Evolutionary conservation across 108 stramenopile genomes (phyloP).

Genomic region (Thalassiosira profunda): DNA sequence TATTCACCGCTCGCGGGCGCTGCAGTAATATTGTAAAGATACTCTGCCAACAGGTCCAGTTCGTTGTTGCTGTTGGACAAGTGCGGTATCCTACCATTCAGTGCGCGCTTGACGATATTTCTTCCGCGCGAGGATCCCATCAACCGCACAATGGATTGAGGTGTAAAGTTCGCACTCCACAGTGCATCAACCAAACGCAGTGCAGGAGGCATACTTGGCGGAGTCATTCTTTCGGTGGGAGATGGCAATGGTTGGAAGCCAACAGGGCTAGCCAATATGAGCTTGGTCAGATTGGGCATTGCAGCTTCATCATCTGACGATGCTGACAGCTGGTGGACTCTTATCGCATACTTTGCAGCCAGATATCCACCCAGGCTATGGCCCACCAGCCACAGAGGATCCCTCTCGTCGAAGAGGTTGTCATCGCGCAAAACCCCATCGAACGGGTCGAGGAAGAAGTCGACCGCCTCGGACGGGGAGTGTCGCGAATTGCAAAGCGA

Average conservation of each 20-base stretch:
- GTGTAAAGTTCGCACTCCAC: slow-evolving; percentile 57
- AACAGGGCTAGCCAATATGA: slow-evolving; percentile 52
- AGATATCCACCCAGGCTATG: slow-evolving; percentile 58
- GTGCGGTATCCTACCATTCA: slow-evolving; percentile 52
- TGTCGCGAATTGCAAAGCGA: slow-evolving; percentile 39
- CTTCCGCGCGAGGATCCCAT: slow-evolving; percentile 50
- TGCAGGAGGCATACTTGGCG: slow-evolving; percentile 23
- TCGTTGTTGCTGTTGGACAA: slow-evolving; percentile 12
- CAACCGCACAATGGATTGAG: slow-evolving; percentile 42
- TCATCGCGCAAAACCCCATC: slow-evolving; percentile 24
- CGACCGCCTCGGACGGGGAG: slow-evolving; percentile 26
- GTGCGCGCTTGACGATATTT: slow-evolving; percentile 22
- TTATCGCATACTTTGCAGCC: slow-evolving; percentile 45
- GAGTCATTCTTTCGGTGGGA: slow-evolving; percentile 18
- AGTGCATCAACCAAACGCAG: slow-evolving; percentile 52
- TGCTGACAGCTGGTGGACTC: background rate
- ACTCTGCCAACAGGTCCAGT: slow-evolving; percentile 48
- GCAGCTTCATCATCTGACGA: background rate
- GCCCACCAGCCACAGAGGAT: slow-evolving; percentile 49
- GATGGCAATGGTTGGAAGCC: slow-evolving; percentile 44
- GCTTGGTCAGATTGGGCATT: slow-evolving; percentile 30
- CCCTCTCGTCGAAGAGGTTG: slow-evolving; percentile 9
- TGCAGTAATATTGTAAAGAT: slow-evolving; percentile 56
- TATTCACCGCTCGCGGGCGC: slow-evolving; percentile 57
- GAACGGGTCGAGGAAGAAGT: slow-evolving; percentile 56